Evolutionary conservation across 805 yeast species (phyloP), one percentile per base, ranked within the genome.

Genomic region (Lipomyces orientalis): DNA sequence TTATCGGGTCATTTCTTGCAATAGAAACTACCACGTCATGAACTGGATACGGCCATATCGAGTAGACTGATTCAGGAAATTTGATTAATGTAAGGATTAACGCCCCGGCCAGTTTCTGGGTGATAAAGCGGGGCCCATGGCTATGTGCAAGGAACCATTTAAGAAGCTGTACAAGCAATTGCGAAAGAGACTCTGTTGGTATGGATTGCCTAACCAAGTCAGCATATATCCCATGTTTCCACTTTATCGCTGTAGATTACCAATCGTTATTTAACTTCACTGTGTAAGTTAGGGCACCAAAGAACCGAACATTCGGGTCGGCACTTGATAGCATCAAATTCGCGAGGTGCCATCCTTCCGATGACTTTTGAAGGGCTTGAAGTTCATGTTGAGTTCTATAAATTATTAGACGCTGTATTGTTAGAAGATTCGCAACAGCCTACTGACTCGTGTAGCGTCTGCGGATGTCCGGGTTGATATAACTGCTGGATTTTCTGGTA

Each of bases 221-320:
- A 43, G 49, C 8, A n/a, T 14, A 9, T 14, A 7, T 6, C 2
- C 29, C 8, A 19, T 43, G 6, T 2, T 16, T n/a, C 22, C 9
- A 4, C 22, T 43, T n/a, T 7, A 16, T 16, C n/a, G 8, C 2
- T 4, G 12, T 12, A 16, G 35, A 64, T 9, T 22, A 61, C 70
- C 72, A 62, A 58, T 68, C 70, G 62, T 55, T 70, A 66, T 85
- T 86, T 56, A 89, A 77, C 70, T 83, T 81, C 4, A 91, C 95
- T 0, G 91, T 84, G 66, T 86, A 87, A 0, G 97, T 91, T 65
- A 90, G 82, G 0, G 96, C 97, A 0, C 97, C 97, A 74, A 91
- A 88, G 76, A 89, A 91, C 74, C 87, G 86, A 49, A 78, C 76
- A 55, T 78, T 74, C 4, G 80, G 73, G 33, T 76, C 74, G 19